Conservation (phyloP, 177 flowering plant genomes). For the Vitis hybrid region DNA sequence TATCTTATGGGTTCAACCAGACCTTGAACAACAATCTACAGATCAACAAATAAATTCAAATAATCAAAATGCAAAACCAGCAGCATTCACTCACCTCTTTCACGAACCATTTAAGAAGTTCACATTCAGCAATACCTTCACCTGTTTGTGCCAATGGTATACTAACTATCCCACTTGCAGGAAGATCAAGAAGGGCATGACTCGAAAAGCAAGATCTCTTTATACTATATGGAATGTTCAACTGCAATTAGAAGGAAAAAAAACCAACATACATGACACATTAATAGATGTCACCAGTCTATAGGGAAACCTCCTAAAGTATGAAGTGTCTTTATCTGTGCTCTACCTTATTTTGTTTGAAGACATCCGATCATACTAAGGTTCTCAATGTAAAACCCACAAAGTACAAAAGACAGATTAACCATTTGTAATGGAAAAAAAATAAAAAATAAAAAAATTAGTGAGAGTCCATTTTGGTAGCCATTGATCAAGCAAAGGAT, state of each 20-base stretch:
- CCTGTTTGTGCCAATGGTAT: constrained; percentile 97
- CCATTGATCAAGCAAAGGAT: too few species aligned
- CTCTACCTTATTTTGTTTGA: too few species aligned
- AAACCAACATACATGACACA: neutral
- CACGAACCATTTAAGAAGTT: constrained; percentile 94
- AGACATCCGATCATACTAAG: too few species aligned
- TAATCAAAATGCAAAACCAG: neutral
- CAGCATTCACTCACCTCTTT: constrained; percentile 55
- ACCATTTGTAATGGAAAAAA: too few species aligned
- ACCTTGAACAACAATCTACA: too few species aligned
- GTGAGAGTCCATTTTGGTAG: too few species aligned
- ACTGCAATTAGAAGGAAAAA: constrained; percentile 24
- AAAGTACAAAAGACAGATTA: too few species aligned
- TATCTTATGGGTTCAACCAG: too few species aligned
- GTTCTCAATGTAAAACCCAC: too few species aligned
- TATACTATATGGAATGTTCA: constrained; percentile 16
- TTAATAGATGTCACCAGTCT: neutral
- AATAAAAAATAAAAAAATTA: too few species aligned
- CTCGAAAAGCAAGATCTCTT: constrained; percentile 46
- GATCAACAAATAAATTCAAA: neutral
- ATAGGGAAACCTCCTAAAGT: neutral
- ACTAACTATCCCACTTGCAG: constrained; percentile 49
- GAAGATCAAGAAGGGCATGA: constrained; percentile 40
- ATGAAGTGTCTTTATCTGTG: too few species aligned
- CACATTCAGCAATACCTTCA: constrained; percentile 99